Base-by-base conservation (phyloP, 1,139 yeast genomes). In the Debaryomyces subglobosus region DNA sequence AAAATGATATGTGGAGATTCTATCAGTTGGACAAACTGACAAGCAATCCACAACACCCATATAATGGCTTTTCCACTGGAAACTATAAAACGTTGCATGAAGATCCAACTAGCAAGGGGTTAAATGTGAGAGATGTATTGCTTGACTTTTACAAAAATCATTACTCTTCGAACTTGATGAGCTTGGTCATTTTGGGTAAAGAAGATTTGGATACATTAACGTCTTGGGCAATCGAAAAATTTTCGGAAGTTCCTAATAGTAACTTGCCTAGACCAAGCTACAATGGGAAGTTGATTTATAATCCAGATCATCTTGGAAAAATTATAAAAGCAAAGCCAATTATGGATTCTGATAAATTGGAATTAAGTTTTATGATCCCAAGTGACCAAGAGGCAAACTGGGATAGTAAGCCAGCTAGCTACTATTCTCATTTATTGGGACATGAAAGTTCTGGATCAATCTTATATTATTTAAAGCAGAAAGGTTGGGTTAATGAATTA, bases 391-490 rank as follows among this genome's bases (percentile, higher is more conserved):
- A 79, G 30, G 68, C 70, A 13, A 68, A 77, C 47, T 88, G 94
- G 89, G 79, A 79, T 44, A 75, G 80, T 24, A 83, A 82, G 56
- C 96, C 97, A 0, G 77, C 81, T 10, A 81, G 78, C 46, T 88
- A 90, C 64, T 79, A 74, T 56, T 81, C 94, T 23, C 97, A 92
- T 64, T 73, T 94, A 49, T 69, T 94, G 48, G 98, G 99, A 30
- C 98, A 94, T 64, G 98, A 94, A 69, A 89, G 81, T 47, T 77
- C 84, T 46, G 98, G 98, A 1, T 89, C 97, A 1, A 67, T 94
- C 15, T 74, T 89, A 34, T 79, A 84, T 47, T 78, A 76, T 55
- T 78, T 92, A 54, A 92, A 91, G 67, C 68, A 72, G 38, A 57
- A 59, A 51, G 89, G 94, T 9, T 89, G 94, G 90, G 96, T 91